phyloP scores from a whole-genome alignment of 116 monocot genomes.

The Papilionanthe hybrid region DNA sequence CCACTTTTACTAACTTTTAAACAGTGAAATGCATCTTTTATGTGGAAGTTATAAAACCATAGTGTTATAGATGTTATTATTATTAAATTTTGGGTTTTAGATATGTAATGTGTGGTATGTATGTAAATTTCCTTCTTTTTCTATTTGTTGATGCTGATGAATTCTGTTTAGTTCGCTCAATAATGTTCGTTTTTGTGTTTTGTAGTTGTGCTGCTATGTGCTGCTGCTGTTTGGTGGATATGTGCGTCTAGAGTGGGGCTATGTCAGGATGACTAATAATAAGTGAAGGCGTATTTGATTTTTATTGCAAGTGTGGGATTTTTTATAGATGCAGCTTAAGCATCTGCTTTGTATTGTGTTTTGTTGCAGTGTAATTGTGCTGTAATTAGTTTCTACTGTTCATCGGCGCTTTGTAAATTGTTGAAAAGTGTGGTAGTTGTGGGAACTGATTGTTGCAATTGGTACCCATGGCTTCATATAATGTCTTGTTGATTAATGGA shows the following conservation, averaged over 20 bases:
- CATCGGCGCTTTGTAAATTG: too few relatives aligned
- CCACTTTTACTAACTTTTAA: too few relatives aligned
- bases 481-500: too few relatives aligned
- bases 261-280: neutral
- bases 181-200: neutral
- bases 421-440: too few relatives aligned
- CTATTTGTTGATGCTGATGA: neutral
- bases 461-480: too few relatives aligned
- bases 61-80: too few relatives aligned
- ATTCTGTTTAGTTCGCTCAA: neutral
- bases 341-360: neutral
- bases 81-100: too few relatives aligned
- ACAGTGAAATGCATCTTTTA: too few relatives aligned
- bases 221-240: constrained; percentile 4
- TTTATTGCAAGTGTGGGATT: neutral
- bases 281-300: neutral
- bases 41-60: too few relatives aligned
- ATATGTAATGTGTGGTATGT: too few relatives aligned
- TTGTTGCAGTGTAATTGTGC: neutral
- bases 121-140: neutral
- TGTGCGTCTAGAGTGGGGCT: neutral
- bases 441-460: too few relatives aligned
- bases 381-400: neutral
- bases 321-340: neutral
- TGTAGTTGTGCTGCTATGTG: constrained; percentile 6